Base-by-base conservation (phyloP, 2,329 filamentous ascomycete species). In the Calycina herbarum region DNA sequence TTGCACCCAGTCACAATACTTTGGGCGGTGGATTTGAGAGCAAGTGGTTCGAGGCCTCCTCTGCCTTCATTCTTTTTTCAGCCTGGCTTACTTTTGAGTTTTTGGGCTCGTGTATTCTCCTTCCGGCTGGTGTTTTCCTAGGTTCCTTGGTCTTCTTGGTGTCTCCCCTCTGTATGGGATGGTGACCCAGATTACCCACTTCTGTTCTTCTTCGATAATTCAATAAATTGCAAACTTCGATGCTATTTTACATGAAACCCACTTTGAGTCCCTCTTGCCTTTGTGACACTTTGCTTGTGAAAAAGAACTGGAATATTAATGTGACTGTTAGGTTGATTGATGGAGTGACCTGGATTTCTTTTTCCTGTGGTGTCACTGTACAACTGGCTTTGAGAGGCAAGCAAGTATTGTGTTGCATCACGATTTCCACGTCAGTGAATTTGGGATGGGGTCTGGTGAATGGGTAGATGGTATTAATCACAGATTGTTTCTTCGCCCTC, bases 121-220 rank as follows among this genome's bases (percentile, higher is more conserved):
- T 51, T 60, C 40, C 35, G 5, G 38, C 63, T 67, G 66, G 48
- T 61, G 61, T 62, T 60, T 35, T 40, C 64, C 51, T 66, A 57
- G n/a, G n/a, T 24, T 24, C 10, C n/a, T 11, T 56, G 60, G 60
- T 69, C 61, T 63, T 65, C 67, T 73, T 64, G 72, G 72, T 73
- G 73, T 73, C 72, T 74, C 72, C 72, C 71, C 69, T 71, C 66
- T 68, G 61, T 56, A 59, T 65, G 69, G 70, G 71, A 73, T 72
- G 71, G 71, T 73, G 71, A 73, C 71, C 71, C 71, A 68, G 66
- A 66, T 67, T 59, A 20, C 33, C 45, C n/a, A 51, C 45, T 51
- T 24, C n/a, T 24, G 20, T 24, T 51, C 6, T 45, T 20, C 51
- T 58, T 51, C 45, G 3, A 11, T 40, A 38, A 57, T 20, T 57